Evolutionary conservation across 257 asterid species (phyloP), one percentile per base, ranked within the genome.

Genomic region (Salvia hispanica): DNA sequence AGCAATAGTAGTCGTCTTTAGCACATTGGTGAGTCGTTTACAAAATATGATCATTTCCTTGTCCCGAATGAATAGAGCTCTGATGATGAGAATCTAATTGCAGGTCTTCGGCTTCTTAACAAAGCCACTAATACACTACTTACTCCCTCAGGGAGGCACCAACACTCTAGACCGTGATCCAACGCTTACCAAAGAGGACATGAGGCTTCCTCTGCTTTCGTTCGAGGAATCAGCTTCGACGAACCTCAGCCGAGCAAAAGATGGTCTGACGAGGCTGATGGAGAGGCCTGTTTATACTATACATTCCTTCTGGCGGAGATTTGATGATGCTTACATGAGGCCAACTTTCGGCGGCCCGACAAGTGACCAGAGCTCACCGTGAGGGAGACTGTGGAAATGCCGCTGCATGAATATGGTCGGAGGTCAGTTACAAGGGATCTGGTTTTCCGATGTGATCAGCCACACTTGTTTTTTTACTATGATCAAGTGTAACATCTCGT

Each of bases 31-130:
- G 80, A 89, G 96, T 72, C 39, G 14, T 56, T n/a, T 9, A n/a
- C 34, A 57, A 57, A 8, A 21, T 40, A 40, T 7, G 3, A 40
- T 34, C 37, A 0, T 25, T 8, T 53, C 58, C 3, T 5, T 12
- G 11, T 62, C 33, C 2, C 44, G 2, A 8, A 5, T 37, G 67
- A 6, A 18, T 64, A 34, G 34, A 51, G 33, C 28, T 60, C 42
- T 42, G n/a, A 15, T 3, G 5, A 15, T 2, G 28, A 3, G 15
- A 6, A 2, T 50, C 16, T 34, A 15, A 52, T 28, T 70, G 68
- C 85, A 92, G 98, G 97, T 90, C 3, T 90, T 93, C 52, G 97
- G 99, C 37, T 82, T 86, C 72, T 69, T 93, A 45, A 93, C 97
- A 58, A 88, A 85, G 76, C 97, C 97, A 15, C 83, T 93, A 43